Base-by-base conservation (phyloP, 2,329 filamentous ascomycete species). In the Parasarocladium wereldwijsianum region DNA sequence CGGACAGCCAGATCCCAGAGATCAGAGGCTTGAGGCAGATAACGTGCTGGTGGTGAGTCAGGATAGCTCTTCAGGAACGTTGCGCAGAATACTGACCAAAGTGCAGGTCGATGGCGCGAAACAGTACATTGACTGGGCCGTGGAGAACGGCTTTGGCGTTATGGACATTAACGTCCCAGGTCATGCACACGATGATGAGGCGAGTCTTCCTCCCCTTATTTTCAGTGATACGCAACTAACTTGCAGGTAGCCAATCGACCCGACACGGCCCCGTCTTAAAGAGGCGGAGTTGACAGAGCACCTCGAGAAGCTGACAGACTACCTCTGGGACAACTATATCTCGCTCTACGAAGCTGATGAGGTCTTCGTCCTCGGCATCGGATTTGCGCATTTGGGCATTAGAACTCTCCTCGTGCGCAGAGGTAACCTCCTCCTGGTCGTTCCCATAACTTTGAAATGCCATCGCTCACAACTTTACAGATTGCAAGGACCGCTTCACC, bases 281-380 rank as follows among this genome's bases (percentile, higher is more conserved):
- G 67, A 67, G 39, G 54, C 50, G 30, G 53, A 51, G 2, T 46
- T 72, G 6, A 64, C 77, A 37, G 59, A 62, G 32, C 69, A 70
- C 50, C 75, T 70, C 0, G 73, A 79, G 37, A 76, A 87, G 36
- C 59, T 94, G 8, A 72, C 87, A 4, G 74, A 69, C 36, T 96
- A 93, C 45, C 60, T 98, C 10, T 98, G 90, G 90, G 86, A 94
- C 43, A 98, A 98, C 47, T 94, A 94, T 46, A 73, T 98, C 13
- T 82, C 93, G 60, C 64, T 81, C 18, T 75, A 76, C 29, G 57
- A 77, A 3, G 63, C 69, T 0, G 73, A 76, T 5, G 72, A 87
- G 31, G 70, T 96, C 11, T 81, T 93, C 46, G 62, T 98, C 14
- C 64, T 98, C 46, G 87, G 90, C 1, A 73, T 93, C 2, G 90